These are phyloP conservation scores for Leccinellum albellum DNA, from an alignment of 768 basidiomycete genomes.

Conservation along the genomic window DNA sequence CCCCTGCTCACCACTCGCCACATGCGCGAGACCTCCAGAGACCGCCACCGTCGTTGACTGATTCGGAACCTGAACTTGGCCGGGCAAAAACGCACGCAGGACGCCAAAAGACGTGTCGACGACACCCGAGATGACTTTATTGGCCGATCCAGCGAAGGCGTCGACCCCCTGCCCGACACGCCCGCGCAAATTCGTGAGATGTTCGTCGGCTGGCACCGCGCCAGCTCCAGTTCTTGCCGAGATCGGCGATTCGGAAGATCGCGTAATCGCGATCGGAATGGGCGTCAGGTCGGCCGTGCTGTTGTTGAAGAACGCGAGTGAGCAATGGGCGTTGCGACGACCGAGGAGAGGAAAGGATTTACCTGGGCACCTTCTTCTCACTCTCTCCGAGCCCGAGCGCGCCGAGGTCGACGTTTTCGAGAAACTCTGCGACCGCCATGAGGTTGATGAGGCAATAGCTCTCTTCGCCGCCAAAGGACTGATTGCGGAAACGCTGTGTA, in stretches of 20 bases:
- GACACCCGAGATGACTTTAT: constrained; percentile 74
- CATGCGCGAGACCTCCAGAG: no score
- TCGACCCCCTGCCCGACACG: constrained; percentile 80
- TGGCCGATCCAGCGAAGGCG: constrained; percentile 77
- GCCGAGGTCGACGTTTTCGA: constrained; percentile 89
- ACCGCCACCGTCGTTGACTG: no score
- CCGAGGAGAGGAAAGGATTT: neutral
- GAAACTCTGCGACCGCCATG: constrained; percentile 92
- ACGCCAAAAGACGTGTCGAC: constrained; percentile 90
- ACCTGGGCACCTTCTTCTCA: constrained; percentile 55
- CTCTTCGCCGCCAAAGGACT: constrained; percentile 56
- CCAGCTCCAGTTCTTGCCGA: neutral
- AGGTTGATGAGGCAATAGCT: constrained; percentile 92
- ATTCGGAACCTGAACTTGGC: constrained; percentile 12
- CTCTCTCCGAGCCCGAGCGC: constrained; percentile 61
- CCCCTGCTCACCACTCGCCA: no score
- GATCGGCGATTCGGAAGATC: constrained; percentile 42
- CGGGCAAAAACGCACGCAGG: constrained; percentile 70
- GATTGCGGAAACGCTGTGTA: constrained; percentile 32
- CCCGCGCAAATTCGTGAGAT: constrained; percentile 57
- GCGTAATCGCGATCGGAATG: constrained; percentile 58
- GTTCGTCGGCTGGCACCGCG: constrained; percentile 42
- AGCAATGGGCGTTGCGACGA: neutral
- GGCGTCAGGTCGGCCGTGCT: constrained; percentile 81
- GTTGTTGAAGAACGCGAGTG: neutral